phyloP scores from a whole-genome alignment of 305 asterid species.

The Fraxinus sp. region DNA sequence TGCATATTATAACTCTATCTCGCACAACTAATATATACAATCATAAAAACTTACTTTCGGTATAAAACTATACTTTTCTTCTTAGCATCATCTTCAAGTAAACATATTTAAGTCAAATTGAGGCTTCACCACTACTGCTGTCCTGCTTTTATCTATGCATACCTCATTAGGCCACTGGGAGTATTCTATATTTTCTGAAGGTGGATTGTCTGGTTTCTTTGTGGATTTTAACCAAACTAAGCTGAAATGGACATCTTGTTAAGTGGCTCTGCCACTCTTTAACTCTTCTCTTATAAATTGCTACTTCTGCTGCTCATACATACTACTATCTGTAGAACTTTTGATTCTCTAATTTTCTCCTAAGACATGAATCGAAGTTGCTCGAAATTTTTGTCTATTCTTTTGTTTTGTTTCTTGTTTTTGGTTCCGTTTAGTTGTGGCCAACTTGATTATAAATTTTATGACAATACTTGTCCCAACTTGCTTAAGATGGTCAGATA shows the following conservation, averaged over 20 bases:
- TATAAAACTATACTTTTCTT: background rate
- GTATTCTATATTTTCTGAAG: conserved; percentile 14
- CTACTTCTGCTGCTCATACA: conserved; percentile 14
- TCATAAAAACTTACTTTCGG: background rate
- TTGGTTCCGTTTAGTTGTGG: conserved; percentile 29
- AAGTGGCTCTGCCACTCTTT: conserved; percentile 29
- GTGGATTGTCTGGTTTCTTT: conserved; percentile 21
- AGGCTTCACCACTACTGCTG: conserved; percentile 13
- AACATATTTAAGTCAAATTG: conserved; percentile 13
- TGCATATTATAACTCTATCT: background rate
- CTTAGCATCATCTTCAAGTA: conserved; percentile 1
- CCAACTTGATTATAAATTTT: conserved; percentile 59
- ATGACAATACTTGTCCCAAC: conserved; percentile 57
- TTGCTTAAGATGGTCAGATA: conserved; percentile 46
- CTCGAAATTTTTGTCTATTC: conserved; percentile 18
- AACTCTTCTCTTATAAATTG: conserved; percentile 34
- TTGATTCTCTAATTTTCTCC: conserved; percentile 5
- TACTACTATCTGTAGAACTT: background rate
- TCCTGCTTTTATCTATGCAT: background rate
- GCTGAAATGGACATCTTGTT: conserved; percentile 33
- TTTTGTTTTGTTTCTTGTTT: conserved; percentile 37
- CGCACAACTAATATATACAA: background rate
- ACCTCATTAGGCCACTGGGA: conserved; percentile 20
- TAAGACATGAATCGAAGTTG: conserved; percentile 24
- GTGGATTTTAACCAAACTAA: conserved; percentile 47